Evolutionary conservation across 768 basidiomycete species (phyloP).

Genomic region (Hydnomerulius pinastri): DNA sequence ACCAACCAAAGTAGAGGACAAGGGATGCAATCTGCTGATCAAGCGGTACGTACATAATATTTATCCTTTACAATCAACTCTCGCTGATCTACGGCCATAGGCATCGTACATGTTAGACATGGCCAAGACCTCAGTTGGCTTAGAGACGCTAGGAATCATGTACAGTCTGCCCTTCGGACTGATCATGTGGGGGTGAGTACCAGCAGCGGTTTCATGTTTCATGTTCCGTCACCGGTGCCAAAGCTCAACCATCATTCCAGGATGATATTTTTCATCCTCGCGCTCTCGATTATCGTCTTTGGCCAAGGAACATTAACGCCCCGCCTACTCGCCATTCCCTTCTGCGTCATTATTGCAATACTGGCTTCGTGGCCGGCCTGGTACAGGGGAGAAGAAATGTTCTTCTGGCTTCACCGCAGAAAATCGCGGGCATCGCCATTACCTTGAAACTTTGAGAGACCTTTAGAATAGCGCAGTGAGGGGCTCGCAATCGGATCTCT

Average conservation of each 20-base stretch:
- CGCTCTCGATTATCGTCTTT: not conserved
- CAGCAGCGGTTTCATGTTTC: too few relatives aligned
- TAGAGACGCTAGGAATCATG: conserved; percentile 4
- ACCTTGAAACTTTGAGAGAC: too few relatives aligned
- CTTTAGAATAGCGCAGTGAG: too few relatives aligned
- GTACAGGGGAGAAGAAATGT: not conserved
- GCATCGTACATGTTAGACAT: not conserved
- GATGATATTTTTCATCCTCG: not conserved
- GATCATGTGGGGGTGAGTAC: too few relatives aligned
- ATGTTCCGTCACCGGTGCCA: too few relatives aligned
- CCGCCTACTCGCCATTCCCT: not conserved
- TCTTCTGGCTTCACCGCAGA: not conserved
- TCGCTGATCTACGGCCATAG: not conserved
- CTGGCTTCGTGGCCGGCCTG: not conserved
- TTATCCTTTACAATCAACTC: not conserved
- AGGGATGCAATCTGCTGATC: conserved; percentile 5
- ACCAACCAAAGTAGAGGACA: conserved; percentile 32
- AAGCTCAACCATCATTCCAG: not conserved
- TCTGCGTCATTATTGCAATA: not conserved
- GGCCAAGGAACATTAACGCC: not conserved
- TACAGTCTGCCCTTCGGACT: too few relatives aligned
- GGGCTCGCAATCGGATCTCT: too few relatives aligned
- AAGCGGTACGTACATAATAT: conserved; percentile 1
- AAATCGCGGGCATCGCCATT: not conserved
- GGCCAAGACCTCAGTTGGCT: not conserved